A percentile compares a stretch with the other conserved stretches of the same genome.
phyloP scores from a whole-genome alignment of 2,329 filamentous ascomycete species.

The Exophiala xenobiotica region DNA sequence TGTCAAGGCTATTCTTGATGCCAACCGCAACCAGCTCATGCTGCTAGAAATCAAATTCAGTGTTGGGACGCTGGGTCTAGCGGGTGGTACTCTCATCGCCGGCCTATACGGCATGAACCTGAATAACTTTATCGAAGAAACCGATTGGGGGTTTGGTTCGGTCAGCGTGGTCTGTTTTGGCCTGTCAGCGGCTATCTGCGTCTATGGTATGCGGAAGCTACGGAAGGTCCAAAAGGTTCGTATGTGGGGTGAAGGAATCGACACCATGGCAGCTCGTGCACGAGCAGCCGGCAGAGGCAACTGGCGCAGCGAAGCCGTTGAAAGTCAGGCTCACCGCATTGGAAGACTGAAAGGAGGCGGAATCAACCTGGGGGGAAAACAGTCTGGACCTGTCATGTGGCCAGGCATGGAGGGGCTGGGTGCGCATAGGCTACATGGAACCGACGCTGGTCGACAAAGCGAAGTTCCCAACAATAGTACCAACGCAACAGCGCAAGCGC shows the following conservation, averaged over 20 bases:
- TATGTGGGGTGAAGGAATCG: slow-evolving; percentile 69
- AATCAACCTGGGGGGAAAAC: slow-evolving; percentile 7
- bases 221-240: slow-evolving; percentile 82
- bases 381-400: slow-evolving; percentile 30
- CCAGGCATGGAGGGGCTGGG: slow-evolving; percentile 32
- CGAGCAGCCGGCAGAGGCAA: slow-evolving; percentile 32
- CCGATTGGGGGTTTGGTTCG: slow-evolving; percentile 76
- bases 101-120: slow-evolving; percentile 99
- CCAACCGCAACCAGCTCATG: slow-evolving; percentile 98
- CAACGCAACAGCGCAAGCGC: neutral
- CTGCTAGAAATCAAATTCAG: slow-evolving; percentile 94
- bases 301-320: slow-evolving; percentile 46
- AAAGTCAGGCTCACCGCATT: slow-evolving; percentile 38
- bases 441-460: slow-evolving; percentile 5
- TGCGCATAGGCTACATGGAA: slow-evolving; percentile 23
- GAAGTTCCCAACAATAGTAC: slow-evolving; percentile 7
- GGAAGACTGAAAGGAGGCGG: slow-evolving; percentile 38
- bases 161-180: slow-evolving; percentile 70
- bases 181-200: slow-evolving; percentile 74
- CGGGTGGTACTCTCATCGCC: slow-evolving; percentile 89
- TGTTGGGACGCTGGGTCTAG: slow-evolving; percentile 90
- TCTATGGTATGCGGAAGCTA: slow-evolving; percentile 79
- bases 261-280: slow-evolving; percentile 34
- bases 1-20: slow-evolving; percentile 93
- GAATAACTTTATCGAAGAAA: slow-evolving; percentile 97